Base-by-base conservation (phyloP, 2,329 filamentous ascomycete species). In the Stemphylium vesicarium region DNA sequence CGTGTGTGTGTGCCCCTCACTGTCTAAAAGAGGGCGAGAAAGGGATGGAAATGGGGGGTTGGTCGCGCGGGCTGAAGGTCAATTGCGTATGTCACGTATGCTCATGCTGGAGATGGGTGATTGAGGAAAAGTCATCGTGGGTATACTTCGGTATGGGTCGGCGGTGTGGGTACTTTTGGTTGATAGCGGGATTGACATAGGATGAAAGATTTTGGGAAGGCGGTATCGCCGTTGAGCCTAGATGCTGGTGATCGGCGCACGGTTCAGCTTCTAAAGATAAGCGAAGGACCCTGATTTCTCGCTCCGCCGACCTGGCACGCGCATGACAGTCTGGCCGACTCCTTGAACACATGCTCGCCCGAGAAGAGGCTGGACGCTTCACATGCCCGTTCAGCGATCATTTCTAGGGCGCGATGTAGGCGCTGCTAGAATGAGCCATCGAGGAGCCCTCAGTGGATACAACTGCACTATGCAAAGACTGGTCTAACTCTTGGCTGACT, bases 31-130 rank as follows among this genome's bases (percentile, higher is more conserved):
- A 47, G 26, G 32, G 32, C 33, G 33, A 18, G 20, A 37, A 32
- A 10, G 9, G 10, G 20, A 37, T 50, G 48, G 35, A 55, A 49
- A 45, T 46, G 43, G 53, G 44, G 20, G 20, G n/a, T 22, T 38
- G 37, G 47, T 52, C 38, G 50, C 33, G n/a, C n/a, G 44, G 36
- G 46, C 42, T 56, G 44, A 26, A 32, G 51, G 50, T 70, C 60
- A 71, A 29, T 68, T 71, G 63, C 64, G 64, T 71, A 72, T 70
- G 57, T 73, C 71, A 60, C 62, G 57, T 64, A 69, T 71, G 58
- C 63, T 63, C 31, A 65, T 64, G 38, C 62, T 52, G 31, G 60
- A 60, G 13, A 59, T 67, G 46, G 62, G 65, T 35, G 62, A 65
- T 66, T 56, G 43, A n/a, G 67, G 55, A 49, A 68, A 69, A 45